Conservation (phyloP, 2,329 filamentous ascomycete species). For the Zymoseptoria brevis region DNA sequence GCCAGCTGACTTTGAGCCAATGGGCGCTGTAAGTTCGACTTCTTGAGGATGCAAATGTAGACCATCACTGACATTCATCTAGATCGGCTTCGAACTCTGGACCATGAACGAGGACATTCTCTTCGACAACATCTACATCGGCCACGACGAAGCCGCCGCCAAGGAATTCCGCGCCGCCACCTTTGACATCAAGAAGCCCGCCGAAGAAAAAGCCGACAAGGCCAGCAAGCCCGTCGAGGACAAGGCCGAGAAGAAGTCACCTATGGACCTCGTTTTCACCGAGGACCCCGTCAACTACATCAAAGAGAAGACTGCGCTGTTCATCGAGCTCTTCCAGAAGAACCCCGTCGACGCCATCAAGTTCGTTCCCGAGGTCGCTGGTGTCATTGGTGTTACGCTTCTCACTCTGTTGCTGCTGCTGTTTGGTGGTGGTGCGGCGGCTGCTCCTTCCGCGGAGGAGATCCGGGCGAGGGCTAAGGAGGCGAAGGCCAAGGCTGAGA, state of each 20-base stretch:
- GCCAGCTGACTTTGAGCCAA: conserved; percentile 93
- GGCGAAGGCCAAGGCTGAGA: conserved; percentile 62
- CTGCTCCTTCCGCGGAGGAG: conserved; percentile 55
- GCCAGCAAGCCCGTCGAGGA: conserved; percentile 63
- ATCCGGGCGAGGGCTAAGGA: conserved; percentile 66
- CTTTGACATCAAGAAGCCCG: conserved; percentile 77
- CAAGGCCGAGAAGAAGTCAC: conserved; percentile 52
- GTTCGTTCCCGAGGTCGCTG: conserved; percentile 86
- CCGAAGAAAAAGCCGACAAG: conserved; percentile 77
- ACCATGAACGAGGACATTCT: conserved; percentile 99
- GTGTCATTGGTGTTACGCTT: conserved; percentile 62
- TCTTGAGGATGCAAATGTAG: not conserved
- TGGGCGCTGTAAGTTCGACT: conserved; percentile 71
- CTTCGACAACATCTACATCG: conserved; percentile 99
- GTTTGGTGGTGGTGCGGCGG: conserved; percentile 55
- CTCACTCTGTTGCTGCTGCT: conserved; percentile 65
- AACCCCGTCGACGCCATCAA: conserved; percentile 78
- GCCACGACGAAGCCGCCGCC: conserved; percentile 90
- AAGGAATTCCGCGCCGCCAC: conserved; percentile 82
- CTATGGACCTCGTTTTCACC: conserved; percentile 73
- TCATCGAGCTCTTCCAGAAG: conserved; percentile 73
- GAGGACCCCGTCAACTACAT: conserved; percentile 84
- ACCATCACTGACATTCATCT: conserved; percentile 13
- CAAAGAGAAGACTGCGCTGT: conserved; percentile 88
- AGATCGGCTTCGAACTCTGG: conserved; percentile 99